A percentile compares a stretch with the other conserved stretches of the same genome.
These are phyloP conservation scores for Fonsecaea monophora DNA, from an alignment of 2,329 filamentous ascomycete species.

Conservation along the genomic window DNA sequence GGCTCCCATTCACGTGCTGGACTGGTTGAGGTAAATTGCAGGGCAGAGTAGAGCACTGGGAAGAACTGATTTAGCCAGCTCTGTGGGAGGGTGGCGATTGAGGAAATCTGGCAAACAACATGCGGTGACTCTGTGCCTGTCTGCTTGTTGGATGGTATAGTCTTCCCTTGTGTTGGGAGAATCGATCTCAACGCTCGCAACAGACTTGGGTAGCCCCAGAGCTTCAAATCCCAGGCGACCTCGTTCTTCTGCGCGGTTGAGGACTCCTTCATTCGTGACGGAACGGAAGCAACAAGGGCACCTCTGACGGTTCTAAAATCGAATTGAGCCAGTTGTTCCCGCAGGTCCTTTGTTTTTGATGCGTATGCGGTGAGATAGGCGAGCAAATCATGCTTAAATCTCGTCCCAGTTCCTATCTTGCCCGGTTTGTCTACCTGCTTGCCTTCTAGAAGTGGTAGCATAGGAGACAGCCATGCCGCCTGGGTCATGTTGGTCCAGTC, in stretches of 20 bases:
- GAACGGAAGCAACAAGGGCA: conserved; percentile 78
- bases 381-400: conserved; percentile 78
- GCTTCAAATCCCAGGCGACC: conserved; percentile 52
- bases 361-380: conserved; percentile 73
- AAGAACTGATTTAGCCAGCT: conserved; percentile 70
- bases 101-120: conserved; percentile 63
- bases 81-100: conserved; percentile 78
- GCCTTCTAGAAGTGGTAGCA: conserved; percentile 61
- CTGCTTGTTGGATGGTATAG: conserved; percentile 11
- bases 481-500: conserved; percentile 92
- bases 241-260: conserved; percentile 45
- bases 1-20: conserved; percentile 16
- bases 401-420: conserved; percentile 65
- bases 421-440: conserved; percentile 25
- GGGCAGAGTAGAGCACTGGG: conserved; percentile 12
- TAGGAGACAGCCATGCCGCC: conserved; percentile 77
- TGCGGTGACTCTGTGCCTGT: conserved; percentile 44
- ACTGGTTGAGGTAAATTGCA: background rate
- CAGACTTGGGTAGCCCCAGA: conserved; percentile 80
- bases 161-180: conserved; percentile 49
- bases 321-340: conserved; percentile 64
- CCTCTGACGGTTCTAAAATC: conserved; percentile 75
- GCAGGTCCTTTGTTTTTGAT: conserved; percentile 59
- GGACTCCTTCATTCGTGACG: conserved; percentile 65
- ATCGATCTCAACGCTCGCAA: conserved; percentile 65